These are phyloP conservation scores for Quillaja saponaria DNA, from an alignment of 306 rosid species.

Conservation along the genomic window DNA sequence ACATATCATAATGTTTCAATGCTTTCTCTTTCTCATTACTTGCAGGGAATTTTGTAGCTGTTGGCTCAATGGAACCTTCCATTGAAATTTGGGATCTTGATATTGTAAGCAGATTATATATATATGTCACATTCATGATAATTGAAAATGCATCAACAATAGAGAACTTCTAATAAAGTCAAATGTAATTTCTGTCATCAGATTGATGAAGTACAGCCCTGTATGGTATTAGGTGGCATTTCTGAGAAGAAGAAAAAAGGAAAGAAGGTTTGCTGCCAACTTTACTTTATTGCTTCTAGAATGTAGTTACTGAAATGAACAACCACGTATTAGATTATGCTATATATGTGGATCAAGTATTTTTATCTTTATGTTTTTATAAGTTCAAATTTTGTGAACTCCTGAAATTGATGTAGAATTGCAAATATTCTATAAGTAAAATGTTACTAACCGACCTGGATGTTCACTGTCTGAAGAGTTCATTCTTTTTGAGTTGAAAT, in stretches of 20 bases:
- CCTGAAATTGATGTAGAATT: no score
- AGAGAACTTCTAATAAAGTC: slow-evolving; percentile 10
- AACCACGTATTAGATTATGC: background rate
- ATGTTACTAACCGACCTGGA: no score
- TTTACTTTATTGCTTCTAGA: background rate
- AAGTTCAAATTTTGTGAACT: no score
- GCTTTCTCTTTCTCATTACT: slow-evolving; percentile 17
- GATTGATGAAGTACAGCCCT: slow-evolving; percentile 87
- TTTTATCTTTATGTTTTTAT: background rate
- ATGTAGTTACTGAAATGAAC: background rate
- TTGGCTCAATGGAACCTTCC: slow-evolving; percentile 86
- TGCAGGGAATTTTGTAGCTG: slow-evolving; percentile 82
- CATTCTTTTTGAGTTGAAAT: no score
- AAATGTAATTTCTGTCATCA: slow-evolving; percentile 35
- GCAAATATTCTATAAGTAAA: no score
- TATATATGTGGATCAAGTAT: background rate
- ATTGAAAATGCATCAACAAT: slow-evolving; percentile 3
- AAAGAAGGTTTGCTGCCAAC: slow-evolving; percentile 48
- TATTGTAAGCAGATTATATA: slow-evolving; percentile 53
- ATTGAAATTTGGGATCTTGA: slow-evolving; percentile 98
- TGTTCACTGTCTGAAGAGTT: no score
- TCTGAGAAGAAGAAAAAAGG: slow-evolving; percentile 57
- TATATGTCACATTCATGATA: slow-evolving; percentile 7
- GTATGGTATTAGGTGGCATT: slow-evolving; percentile 66
- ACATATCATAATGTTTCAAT: slow-evolving; percentile 16